Conservation (phyloP, 306 rosid genomes). For the Acacia acuminata region DNA sequence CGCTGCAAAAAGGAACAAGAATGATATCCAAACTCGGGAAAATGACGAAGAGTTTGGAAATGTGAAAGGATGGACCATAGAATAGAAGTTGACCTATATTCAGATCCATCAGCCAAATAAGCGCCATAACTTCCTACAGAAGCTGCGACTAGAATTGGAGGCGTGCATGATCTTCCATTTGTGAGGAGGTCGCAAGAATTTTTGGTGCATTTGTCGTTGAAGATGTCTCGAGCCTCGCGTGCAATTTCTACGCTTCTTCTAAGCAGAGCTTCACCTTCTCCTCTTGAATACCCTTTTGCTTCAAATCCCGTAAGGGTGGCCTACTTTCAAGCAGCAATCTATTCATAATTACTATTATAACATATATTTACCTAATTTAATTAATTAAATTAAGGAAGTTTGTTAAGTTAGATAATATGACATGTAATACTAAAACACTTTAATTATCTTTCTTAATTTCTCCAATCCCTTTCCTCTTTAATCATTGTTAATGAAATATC, state of each 20-base stretch:
- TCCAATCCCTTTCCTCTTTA: too few species aligned
- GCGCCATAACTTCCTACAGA: slow-evolving; percentile 98
- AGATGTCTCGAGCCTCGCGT: slow-evolving; percentile 66
- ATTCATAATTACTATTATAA: too few species aligned
- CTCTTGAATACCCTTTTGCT: slow-evolving; percentile 72
- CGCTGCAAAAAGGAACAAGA: slow-evolving; percentile 33
- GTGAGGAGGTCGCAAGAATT: slow-evolving; percentile 48
- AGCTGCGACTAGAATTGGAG: slow-evolving; percentile 80
- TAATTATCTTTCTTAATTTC: too few species aligned
- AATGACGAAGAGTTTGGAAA: not conserved
- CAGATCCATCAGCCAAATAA: slow-evolving; percentile 79
- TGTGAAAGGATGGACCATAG: not conserved
- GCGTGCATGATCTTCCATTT: slow-evolving; percentile 31
- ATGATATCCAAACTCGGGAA: not conserved
- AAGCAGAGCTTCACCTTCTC: slow-evolving; percentile 62
- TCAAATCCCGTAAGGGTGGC: slow-evolving; percentile 83
- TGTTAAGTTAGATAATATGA: too few species aligned
- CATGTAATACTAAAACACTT: too few species aligned
- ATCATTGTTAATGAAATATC: too few species aligned
- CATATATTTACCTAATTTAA: too few species aligned
- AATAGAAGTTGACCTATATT: slow-evolving; percentile 39
- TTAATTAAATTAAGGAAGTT: too few species aligned
- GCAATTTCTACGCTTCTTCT: slow-evolving; percentile 85
- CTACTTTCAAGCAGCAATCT: too few species aligned
- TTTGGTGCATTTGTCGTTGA: slow-evolving; percentile 51